phyloP scores from a whole-genome alignment of 1,139 yeast species.

The Candida neerlandica region DNA sequence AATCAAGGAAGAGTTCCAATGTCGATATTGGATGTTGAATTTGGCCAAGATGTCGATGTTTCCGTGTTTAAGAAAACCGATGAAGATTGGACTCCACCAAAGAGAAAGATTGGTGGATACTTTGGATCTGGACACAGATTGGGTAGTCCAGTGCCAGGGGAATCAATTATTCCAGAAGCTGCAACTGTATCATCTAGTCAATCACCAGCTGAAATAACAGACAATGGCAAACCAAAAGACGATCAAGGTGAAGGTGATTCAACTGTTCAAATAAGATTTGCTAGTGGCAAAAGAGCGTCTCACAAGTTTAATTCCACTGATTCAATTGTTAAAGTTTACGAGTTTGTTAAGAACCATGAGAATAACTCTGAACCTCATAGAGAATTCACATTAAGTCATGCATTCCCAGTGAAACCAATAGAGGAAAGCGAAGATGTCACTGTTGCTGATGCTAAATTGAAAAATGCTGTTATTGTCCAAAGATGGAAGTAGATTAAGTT shows the following conservation, averaged over 20 bases:
- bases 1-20: constrained; percentile 95
- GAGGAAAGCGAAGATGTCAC: constrained; percentile 53
- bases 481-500: constrained; percentile 53
- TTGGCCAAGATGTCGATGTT: constrained; percentile 96
- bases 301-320: constrained; percentile 68
- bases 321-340: constrained; percentile 68
- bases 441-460: constrained; percentile 74
- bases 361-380: constrained; percentile 48
- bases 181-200: background rate
- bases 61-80: constrained; percentile 79
- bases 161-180: constrained; percentile 24
- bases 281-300: constrained; percentile 73
- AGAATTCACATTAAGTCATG: constrained; percentile 69
- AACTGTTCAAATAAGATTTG: constrained; percentile 79
- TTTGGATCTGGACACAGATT: constrained; percentile 83
- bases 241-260: constrained; percentile 64
- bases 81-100: constrained; percentile 79
- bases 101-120: constrained; percentile 69
- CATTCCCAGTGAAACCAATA: constrained; percentile 82
- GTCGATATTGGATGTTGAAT: constrained; percentile 74
- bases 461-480: constrained; percentile 88
- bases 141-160: constrained; percentile 89
- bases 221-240: constrained; percentile 22
- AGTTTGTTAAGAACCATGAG: constrained; percentile 57
- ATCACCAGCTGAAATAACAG: constrained; percentile 13